Conservation (phyloP, 257 asterid species). For the Fraxinus anomala region DNA sequence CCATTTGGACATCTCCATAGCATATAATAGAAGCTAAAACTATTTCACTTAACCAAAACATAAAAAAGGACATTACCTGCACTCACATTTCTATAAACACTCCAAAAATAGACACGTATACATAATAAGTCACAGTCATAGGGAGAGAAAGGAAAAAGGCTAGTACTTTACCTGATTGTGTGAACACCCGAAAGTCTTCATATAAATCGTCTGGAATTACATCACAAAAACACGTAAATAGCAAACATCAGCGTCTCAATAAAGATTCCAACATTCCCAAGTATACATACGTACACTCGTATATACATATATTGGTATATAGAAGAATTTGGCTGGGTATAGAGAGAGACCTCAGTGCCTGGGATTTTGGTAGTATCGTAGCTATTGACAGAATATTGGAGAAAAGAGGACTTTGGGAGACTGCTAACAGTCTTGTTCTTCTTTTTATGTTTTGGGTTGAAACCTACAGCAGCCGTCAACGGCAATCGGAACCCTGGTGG, state of each 20-base stretch:
- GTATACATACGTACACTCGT: not conserved
- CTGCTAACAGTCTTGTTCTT: conserved; percentile 23
- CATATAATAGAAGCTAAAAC: not conserved
- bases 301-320: not conserved
- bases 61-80: not conserved
- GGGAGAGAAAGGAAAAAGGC: not conserved
- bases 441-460: conserved; percentile 51
- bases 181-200: conserved; percentile 93
- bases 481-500: conserved; percentile 77
- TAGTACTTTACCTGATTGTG: conserved; percentile 70
- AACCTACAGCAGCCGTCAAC: conserved; percentile 60
- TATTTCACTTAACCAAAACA: not conserved
- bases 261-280: not conserved
- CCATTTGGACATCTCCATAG: not conserved
- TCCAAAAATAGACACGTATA: not conserved
- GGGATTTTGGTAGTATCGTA: conserved; percentile 55
- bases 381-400: conserved; percentile 47
- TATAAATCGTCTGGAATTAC: conserved; percentile 74
- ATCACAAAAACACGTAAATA: conserved; percentile 4
- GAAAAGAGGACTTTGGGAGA: conserved; percentile 20
- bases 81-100: not conserved
- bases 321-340: not conserved
- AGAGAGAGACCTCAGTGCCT: conserved; percentile 74
- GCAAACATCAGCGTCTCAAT: not conserved
- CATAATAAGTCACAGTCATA: no score